Evolutionary conservation across 371 early-diverging fungal species (phyloP).

Genomic region (Apophysomyces variabilis): DNA sequence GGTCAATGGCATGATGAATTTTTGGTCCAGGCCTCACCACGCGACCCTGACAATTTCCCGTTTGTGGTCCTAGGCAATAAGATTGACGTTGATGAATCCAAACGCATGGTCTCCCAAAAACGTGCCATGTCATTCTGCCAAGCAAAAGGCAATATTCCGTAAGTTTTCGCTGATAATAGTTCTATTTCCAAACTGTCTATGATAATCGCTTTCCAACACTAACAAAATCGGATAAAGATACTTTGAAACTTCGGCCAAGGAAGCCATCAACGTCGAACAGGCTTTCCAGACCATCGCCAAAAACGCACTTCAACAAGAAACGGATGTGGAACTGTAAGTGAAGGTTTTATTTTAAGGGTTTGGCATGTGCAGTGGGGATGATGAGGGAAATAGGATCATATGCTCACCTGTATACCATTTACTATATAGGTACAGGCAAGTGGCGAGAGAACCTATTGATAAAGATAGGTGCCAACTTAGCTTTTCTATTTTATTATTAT

Average conservation of each 20-base stretch:
- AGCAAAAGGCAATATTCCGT: slow-evolving; percentile 94
- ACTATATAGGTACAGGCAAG: slow-evolving; percentile 11
- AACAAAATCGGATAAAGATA: slow-evolving; percentile 45
- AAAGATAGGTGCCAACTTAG: background rate
- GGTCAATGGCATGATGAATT: slow-evolving; percentile 97
- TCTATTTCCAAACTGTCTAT: too few relatives aligned
- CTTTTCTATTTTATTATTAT: slow-evolving; percentile 18
- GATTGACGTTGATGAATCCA: slow-evolving; percentile 93
- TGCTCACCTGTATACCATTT: background rate
- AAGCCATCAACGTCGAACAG: slow-evolving; percentile 95
- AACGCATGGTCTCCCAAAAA: slow-evolving; percentile 92
- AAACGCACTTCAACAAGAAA: slow-evolving; percentile 92
- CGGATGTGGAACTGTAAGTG: slow-evolving; percentile 81
- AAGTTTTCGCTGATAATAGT: slow-evolving; percentile 18
- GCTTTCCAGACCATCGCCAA: slow-evolving; percentile 96
- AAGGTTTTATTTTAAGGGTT: background rate
- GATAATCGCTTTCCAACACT: background rate
- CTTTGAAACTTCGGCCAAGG: slow-evolving; percentile 97
- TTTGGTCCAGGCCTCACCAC: slow-evolving; percentile 90
- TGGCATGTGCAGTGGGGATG: slow-evolving; percentile 3
- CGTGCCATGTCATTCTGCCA: slow-evolving; percentile 96
- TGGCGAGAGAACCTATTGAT: background rate
- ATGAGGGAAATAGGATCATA: background rate
- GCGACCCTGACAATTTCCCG: slow-evolving; percentile 96
- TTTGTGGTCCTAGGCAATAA: slow-evolving; percentile 99